These are phyloP conservation scores for Zalaria obscura DNA, from an alignment of 2,329 filamentous ascomycete species.

Conservation along the genomic window DNA sequence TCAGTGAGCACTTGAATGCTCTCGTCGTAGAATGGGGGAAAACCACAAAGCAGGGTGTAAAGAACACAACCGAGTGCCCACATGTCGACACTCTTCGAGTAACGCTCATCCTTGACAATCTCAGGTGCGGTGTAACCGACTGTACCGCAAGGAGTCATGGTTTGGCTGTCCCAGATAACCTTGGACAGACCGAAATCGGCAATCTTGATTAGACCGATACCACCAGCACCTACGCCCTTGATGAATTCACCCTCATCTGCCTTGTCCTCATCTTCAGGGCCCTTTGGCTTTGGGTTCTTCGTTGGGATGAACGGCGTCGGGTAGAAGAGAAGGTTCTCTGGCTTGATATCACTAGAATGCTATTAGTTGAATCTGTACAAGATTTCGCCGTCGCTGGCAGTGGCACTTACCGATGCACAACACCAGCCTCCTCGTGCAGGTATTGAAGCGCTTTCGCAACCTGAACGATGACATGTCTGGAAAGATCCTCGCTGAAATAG, in stretches of 20 bases:
- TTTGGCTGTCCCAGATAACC: conserved; percentile 94
- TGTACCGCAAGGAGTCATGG: conserved; percentile 98
- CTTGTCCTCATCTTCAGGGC: conserved; percentile 91
- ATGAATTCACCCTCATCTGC: conserved; percentile 91
- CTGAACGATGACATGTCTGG: conserved; percentile 84
- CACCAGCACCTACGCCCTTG: conserved; percentile 65
- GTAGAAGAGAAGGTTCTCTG: conserved; percentile 90
- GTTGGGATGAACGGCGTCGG: conserved; percentile 71
- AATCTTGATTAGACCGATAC: conserved; percentile 92
- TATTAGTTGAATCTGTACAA: conserved; percentile 16
- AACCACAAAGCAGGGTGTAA: conserved; percentile 92
- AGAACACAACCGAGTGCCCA: conserved; percentile 95
- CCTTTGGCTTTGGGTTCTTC: conserved; percentile 64
- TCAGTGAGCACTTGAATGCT: conserved; percentile 94
- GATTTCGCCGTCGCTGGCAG: not conserved
- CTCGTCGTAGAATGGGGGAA: conserved; percentile 97
- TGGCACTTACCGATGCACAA: conserved; percentile 76
- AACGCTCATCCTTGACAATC: conserved; percentile 97
- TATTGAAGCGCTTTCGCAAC: conserved; percentile 92
- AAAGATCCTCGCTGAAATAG: conserved; percentile 94
- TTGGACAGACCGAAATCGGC: conserved; percentile 97
- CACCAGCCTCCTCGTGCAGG: conserved; percentile 83
- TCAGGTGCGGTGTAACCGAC: conserved; percentile 97
- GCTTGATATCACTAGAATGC: conserved; percentile 76
- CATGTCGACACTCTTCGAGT: conserved; percentile 99